Conservation (phyloP, 78 protist genomes). For the Dictyostelium citrinum region DNA sequence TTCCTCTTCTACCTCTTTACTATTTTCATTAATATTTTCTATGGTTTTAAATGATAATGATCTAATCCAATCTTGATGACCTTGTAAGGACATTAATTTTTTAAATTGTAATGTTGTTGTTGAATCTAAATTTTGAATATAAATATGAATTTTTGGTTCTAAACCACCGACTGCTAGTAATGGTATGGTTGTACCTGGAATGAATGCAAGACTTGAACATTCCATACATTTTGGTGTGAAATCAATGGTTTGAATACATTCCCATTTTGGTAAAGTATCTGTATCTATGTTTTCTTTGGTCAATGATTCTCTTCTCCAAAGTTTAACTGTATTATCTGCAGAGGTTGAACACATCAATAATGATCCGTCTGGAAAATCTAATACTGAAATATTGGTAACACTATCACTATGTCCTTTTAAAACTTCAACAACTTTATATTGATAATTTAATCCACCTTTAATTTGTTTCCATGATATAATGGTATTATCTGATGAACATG, state of each 20-base stretch:
- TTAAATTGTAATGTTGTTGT: background rate
- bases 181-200: slow-evolving; percentile 56
- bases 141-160: slow-evolving; percentile 66
- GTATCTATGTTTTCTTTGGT: background rate
- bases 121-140: slow-evolving; percentile 1
- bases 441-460: background rate
- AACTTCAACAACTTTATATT: background rate
- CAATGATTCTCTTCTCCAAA: slow-evolving; percentile 42
- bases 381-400: slow-evolving; percentile 38
- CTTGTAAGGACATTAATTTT: slow-evolving; percentile 65
- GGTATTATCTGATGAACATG: slow-evolving; percentile 58
- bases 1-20: background rate
- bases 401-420: slow-evolving; percentile 66
- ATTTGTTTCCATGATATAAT: slow-evolving; percentile 41
- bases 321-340: slow-evolving; percentile 49
- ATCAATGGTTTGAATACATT: slow-evolving; percentile 49
- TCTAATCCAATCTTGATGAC: slow-evolving; percentile 83
- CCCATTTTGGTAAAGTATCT: background rate
- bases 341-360: slow-evolving; percentile 67
- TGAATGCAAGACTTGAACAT: slow-evolving; percentile 36
- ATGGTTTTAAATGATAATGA: slow-evolving; percentile 18
- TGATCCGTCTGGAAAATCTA: slow-evolving; percentile 53
- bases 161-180: slow-evolving; percentile 70
- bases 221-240: slow-evolving; percentile 73
- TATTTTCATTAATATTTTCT: background rate